Base-by-base conservation (phyloP, 306 rosid genomes). In the Lathyrus tuberosus region DNA sequence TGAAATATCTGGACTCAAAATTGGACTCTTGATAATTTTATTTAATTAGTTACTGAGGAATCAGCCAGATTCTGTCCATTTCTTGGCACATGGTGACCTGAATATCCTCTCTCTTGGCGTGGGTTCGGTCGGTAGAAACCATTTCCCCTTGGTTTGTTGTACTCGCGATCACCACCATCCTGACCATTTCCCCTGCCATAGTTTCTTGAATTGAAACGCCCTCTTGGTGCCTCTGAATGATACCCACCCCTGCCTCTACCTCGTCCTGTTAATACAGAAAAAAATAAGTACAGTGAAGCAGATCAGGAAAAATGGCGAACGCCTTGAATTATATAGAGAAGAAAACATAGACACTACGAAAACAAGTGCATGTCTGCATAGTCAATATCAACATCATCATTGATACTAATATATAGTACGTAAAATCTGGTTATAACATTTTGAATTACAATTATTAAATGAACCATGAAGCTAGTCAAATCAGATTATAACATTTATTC, bases 221-320 rank as follows among this genome's bases (percentile, higher is more conserved):
- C 88, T 67, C 89, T 82, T 48, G 89, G 76, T 16, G 84, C 85
- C 30, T 93, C 97, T 72, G 81, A 43, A 58, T 90, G 97, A 75
- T 88, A 88, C 81, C 75, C 61, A 14, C 89, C 86, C 75, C 96
- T 85, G 79, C 96, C 97, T 84, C 96, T 90, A 68, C 98, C 98
- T 83, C 97, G 87, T 79, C 96, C 98, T 93, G 81, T 51, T 48
- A 76, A 79, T 51, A 41, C 62, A 60, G 38, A 6, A n/a, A 47
- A 20, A 70, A 74, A 35, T 15, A 43, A 77, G 20, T 26, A 41
- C 10, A 18, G 35, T 26, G 26, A 35, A 64, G 62, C 12, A 56
- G 20, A 4, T 10, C 33, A 6, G n/a, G 24, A 38, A 22, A 64
- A 17, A 71, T 18, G 16, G 4, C 9, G 43, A 60, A 28, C 20